These are phyloP conservation scores for Podaxis carcinomalis DNA, from an alignment of 768 basidiomycete genomes.

Conservation along the genomic window DNA sequence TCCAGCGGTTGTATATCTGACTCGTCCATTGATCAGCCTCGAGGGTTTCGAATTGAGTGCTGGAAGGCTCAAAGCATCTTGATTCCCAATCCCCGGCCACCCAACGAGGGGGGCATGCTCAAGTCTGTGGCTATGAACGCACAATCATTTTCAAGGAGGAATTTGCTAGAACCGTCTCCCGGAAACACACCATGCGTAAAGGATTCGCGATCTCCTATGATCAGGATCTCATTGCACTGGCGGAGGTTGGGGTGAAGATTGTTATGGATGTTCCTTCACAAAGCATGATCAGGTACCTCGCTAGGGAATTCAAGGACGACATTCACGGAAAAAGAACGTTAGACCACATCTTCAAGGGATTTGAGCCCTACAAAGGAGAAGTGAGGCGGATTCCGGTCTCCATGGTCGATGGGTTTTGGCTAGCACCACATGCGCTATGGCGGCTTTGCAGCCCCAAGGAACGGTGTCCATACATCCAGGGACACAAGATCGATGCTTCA, in stretches of 20 bases:
- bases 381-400: too few relatives aligned
- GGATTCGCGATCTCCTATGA: constrained; percentile 42
- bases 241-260: constrained; percentile 42
- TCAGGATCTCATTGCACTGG: constrained; percentile 28
- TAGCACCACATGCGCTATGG: constrained; percentile 43
- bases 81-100: constrained; percentile 33
- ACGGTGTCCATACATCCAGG: constrained; percentile 41
- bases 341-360: constrained; percentile 48
- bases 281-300: constrained; percentile 48
- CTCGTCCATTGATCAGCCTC: constrained; percentile 24
- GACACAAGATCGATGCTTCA: constrained; percentile 30
- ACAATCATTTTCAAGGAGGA: constrained; percentile 43
- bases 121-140: constrained; percentile 42
- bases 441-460: constrained; percentile 44
- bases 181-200: constrained; percentile 47
- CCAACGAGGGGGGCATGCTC: constrained; percentile 24
- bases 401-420: too few relatives aligned
- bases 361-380: constrained; percentile 20
- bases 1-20: too few relatives aligned
- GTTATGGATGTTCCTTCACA: constrained; percentile 45
- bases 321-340: constrained; percentile 48
- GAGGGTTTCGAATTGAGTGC: constrained; percentile 47
- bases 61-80: constrained; percentile 45
- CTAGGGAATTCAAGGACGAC: constrained; percentile 48
- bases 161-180: constrained; percentile 42